These are phyloP conservation scores for Ceratocystis smalleyi DNA, from an alignment of 2,329 filamentous ascomycete genomes.

Conservation along the genomic window DNA sequence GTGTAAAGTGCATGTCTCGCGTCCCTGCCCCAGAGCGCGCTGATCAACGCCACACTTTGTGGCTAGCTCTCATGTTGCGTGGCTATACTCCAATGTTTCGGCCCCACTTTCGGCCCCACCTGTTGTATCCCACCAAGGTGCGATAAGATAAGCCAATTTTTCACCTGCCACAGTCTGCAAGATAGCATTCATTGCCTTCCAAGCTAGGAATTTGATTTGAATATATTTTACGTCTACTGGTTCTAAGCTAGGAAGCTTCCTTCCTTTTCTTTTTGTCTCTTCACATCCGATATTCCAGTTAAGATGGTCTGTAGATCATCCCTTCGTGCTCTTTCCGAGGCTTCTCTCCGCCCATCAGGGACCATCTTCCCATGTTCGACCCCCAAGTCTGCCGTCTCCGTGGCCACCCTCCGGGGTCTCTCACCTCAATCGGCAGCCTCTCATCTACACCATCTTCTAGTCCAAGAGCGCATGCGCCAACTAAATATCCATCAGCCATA, in stretches of 20 bases:
- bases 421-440: not conserved
- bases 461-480: slow-evolving; percentile 11
- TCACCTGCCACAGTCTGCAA: slow-evolving; percentile 3
- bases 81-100: not conserved
- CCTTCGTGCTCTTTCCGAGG: slow-evolving; percentile 13
- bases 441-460: slow-evolving; percentile 6
- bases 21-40: not conserved
- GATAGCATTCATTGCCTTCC: not conserved
- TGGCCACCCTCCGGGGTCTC: not conserved
- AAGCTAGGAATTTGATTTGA: too few species aligned
- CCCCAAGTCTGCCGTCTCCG: not conserved
- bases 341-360: slow-evolving; percentile 6
- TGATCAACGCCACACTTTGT: not conserved
- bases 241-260: not conserved
- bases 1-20: slow-evolving; percentile 13
- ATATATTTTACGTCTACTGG: too few species aligned
- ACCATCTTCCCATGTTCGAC: not conserved
- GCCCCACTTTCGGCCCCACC: slow-evolving; percentile 12
- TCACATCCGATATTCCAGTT: not conserved
- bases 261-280: not conserved
- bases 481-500: not conserved
- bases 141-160: slow-evolving; percentile 18
- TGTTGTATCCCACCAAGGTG: slow-evolving; percentile 2
- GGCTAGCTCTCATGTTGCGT: not conserved
- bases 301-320: slow-evolving; percentile 11